Percentiles rank a stretch among this genome's conserved stretches.
These are phyloP conservation scores for Mycosphaerelloides madeirae DNA, from an alignment of 2,329 filamentous ascomycete species.

Conservation along the genomic window DNA sequence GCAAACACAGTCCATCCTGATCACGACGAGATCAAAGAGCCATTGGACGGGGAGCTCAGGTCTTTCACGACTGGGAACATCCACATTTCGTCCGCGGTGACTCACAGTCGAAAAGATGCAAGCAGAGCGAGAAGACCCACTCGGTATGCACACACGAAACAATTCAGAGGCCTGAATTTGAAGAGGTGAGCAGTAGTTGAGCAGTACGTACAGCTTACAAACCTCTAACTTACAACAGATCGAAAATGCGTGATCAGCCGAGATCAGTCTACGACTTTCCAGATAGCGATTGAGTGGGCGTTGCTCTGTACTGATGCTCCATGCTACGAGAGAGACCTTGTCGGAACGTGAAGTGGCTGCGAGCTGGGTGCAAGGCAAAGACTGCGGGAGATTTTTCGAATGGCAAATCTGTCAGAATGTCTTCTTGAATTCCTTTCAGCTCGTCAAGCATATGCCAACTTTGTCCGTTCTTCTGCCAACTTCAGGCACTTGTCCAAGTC, in stretches of 20 bases:
- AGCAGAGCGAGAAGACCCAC: not conserved
- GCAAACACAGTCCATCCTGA: constrained; percentile 8
- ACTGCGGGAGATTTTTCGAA: too few relatives aligned
- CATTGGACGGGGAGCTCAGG: not conserved
- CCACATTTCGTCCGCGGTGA: not conserved
- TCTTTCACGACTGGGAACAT: constrained; percentile 2
- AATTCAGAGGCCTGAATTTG: too few relatives aligned
- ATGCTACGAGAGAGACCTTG: too few relatives aligned
- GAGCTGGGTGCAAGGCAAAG: too few relatives aligned
- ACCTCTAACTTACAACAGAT: not conserved
- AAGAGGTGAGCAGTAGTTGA: too few relatives aligned
- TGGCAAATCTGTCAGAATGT: not conserved
- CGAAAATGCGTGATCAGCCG: too few relatives aligned
- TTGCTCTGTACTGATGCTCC: not conserved
- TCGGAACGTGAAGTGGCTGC: too few relatives aligned
- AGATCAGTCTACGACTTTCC: too few relatives aligned
- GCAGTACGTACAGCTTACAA: not conserved
- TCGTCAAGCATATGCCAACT: constrained; percentile 42
- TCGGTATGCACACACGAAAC: too few relatives aligned
- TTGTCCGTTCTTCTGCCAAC: constrained; percentile 43
- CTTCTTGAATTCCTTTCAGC: not conserved
- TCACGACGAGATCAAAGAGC: constrained; percentile 8
- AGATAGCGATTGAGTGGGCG: not conserved
- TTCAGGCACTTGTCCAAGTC: constrained; percentile 40
- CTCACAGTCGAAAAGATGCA: not conserved